Evolutionary conservation across 1,284 basidiomycete species (phyloP).

Genomic region (Somion occarium): DNA sequence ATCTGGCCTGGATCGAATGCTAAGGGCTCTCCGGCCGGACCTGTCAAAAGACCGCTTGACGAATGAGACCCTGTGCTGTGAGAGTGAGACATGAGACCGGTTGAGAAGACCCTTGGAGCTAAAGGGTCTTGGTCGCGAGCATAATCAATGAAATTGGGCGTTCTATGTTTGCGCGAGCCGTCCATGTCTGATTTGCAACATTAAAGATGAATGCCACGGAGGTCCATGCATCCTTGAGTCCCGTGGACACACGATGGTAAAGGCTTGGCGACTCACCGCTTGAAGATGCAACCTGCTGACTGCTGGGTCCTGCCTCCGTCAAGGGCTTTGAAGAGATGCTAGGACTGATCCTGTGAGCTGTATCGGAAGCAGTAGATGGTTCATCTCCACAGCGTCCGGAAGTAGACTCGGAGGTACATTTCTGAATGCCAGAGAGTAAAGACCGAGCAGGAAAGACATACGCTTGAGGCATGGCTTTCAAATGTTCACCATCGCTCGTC

Average conservation of each 20-base stretch:
- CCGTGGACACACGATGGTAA: background rate
- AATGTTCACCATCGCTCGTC: constrained; percentile 8
- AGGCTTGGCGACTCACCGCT: background rate
- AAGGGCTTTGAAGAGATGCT: constrained; percentile 5
- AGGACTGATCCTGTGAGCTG: background rate
- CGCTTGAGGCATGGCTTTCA: background rate
- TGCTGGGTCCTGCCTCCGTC: background rate
- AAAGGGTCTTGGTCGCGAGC: constrained; percentile 17
- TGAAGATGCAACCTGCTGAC: background rate
- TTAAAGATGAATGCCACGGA: background rate
- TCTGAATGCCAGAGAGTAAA: constrained; percentile 26
- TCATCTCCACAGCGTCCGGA: too few species aligned
- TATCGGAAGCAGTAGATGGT: background rate
- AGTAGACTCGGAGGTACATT: background rate
- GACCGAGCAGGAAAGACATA: constrained; percentile 30
- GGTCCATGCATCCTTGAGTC: background rate
- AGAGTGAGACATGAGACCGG: constrained; percentile 7
- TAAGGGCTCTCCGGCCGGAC: constrained; percentile 19
- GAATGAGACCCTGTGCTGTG: background rate
- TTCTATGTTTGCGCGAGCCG: constrained; percentile 6
- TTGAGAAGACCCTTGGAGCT: constrained; percentile 19
- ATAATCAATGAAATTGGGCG: constrained; percentile 27
- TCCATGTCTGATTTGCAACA: background rate
- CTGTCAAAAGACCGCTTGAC: constrained; percentile 10
- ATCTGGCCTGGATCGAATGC: constrained; percentile 8